These are phyloP conservation scores for Petunia hybrid DNA, from an alignment of 305 asterid genomes.

Conservation along the genomic window DNA sequence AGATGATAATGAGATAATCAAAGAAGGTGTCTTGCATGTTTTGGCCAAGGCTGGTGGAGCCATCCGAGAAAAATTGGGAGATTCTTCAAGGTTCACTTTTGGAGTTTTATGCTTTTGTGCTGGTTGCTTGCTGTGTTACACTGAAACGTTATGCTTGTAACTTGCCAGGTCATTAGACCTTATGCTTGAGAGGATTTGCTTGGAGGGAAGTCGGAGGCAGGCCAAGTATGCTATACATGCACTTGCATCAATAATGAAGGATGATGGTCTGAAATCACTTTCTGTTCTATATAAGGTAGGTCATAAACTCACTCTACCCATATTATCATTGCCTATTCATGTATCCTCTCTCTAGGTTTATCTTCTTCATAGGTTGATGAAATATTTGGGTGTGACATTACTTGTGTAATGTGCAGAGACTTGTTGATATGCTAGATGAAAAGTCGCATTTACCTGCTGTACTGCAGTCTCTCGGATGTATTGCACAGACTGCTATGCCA, in stretches of 20 bases:
- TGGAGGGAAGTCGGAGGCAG: conserved; percentile 98
- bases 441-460: conserved; percentile 95
- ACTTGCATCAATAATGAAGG: conserved; percentile 95
- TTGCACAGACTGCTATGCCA: conserved; percentile 98
- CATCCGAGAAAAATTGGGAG: conserved; percentile 95
- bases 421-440: conserved; percentile 94
- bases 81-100: conserved; percentile 76
- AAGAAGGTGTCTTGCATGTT: conserved; percentile 97
- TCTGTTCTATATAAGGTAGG: conserved; percentile 98
- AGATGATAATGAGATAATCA: conserved; percentile 97
- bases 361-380: conserved; percentile 33
- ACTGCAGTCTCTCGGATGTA: conserved; percentile 97
- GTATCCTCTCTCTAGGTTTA: conserved; percentile 35
- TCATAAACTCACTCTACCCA: not conserved
- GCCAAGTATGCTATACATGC: conserved; percentile 99
- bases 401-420: conserved; percentile 65
- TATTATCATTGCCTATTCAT: not conserved
- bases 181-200: conserved; percentile 96
- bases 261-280: conserved; percentile 97
- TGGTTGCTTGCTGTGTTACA: conserved; percentile 31
- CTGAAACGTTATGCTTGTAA: conserved; percentile 37
- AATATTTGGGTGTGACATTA: conserved; percentile 20
- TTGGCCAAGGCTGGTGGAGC: conserved; percentile 99
- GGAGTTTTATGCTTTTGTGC: conserved; percentile 14
- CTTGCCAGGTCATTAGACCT: conserved; percentile 88